Evolutionary conservation across 176 grass and related monocot species (phyloP).

Genomic region (Bromus sterilis): DNA sequence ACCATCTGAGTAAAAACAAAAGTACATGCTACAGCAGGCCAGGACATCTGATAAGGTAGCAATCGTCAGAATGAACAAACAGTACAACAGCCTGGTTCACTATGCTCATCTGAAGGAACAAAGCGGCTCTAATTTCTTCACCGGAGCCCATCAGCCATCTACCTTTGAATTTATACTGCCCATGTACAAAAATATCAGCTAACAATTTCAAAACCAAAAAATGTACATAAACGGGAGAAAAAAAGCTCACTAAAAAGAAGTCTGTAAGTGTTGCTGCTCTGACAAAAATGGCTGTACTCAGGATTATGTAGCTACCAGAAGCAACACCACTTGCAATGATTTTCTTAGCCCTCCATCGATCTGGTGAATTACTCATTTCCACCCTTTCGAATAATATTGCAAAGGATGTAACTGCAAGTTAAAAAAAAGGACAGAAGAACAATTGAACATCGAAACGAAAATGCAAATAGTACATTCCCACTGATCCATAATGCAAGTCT

Average conservation of each 20-base stretch:
- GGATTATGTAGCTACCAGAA: constrained; percentile 35
- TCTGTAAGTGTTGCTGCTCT: not conserved
- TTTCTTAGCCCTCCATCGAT: constrained; percentile 20
- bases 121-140: constrained; percentile 31
- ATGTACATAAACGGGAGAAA: not conserved
- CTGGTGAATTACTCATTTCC: constrained; percentile 21
- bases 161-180: constrained; percentile 16
- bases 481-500: not conserved
- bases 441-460: not conserved
- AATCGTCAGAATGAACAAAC: constrained; percentile 21
- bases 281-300: constrained; percentile 33
- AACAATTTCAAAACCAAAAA: not conserved
- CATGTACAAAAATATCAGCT: constrained; percentile 20
- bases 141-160: constrained; percentile 4
- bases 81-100: constrained; percentile 29
- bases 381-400: constrained; percentile 36
- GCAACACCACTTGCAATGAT: constrained; percentile 28
- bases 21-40: constrained; percentile 12
- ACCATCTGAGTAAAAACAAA: constrained; percentile 29
- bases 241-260: constrained; percentile 17
- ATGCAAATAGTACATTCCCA: not conserved
- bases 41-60: constrained; percentile 9
- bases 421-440: not conserved
- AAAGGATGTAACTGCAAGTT: constrained; percentile 29
- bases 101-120: constrained; percentile 39